Base-by-base conservation (phyloP, 2,329 filamentous ascomycete genomes). In the Catunica adiposa region DNA sequence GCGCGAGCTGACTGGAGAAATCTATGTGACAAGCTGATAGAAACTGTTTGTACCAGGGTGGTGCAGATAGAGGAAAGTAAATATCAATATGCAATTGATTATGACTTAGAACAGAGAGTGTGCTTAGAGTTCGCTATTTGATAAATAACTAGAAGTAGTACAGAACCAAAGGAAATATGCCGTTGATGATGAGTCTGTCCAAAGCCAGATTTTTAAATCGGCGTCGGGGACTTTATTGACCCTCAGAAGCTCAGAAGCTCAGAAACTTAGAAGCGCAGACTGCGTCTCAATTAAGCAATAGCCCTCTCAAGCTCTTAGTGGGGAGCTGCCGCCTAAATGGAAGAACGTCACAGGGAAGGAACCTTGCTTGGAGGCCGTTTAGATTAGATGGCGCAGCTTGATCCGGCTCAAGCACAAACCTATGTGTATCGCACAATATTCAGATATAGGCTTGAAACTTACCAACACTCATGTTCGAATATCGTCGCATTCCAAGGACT, bases 221-320 rank as follows among this genome's bases (percentile, higher is more conserved):
- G 5, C 11, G 29, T 34, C 11, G 29, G 11, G 29, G 5, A 5
- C 29, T 34, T 34, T 34, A 5, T 34, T 34, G 29, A 34, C 29
- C 5, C 11, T 11, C 11, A 11, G 29, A 34, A 34, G 29, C 29
- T 34, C 29, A 34, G 11, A 34, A 5, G 5, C 11, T 34, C 29
- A 5, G 29, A 11, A n/a, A n/a, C n/a, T n/a, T n/a, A n/a, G n/a
- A n/a, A n/a, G n/a, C n/a, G n/a, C n/a, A n/a, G n/a, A n/a, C n/a
- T n/a, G n/a, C n/a, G n/a, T n/a, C n/a, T 44, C 40, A 44, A 44
- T 44, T n/a, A n/a, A 44, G 40, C 40, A 44, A 44, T 44, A 44
- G 20, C 40, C 17, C 20, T 44, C 15, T 7, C 15, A 6, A n/a
- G 15, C 15, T 17, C 15, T 17, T 44, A 17, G 40, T 44, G 40